Evolutionary conservation across 2,329 filamentous ascomycete species (phyloP).

Genomic region (Claviceps sorghi): DNA sequence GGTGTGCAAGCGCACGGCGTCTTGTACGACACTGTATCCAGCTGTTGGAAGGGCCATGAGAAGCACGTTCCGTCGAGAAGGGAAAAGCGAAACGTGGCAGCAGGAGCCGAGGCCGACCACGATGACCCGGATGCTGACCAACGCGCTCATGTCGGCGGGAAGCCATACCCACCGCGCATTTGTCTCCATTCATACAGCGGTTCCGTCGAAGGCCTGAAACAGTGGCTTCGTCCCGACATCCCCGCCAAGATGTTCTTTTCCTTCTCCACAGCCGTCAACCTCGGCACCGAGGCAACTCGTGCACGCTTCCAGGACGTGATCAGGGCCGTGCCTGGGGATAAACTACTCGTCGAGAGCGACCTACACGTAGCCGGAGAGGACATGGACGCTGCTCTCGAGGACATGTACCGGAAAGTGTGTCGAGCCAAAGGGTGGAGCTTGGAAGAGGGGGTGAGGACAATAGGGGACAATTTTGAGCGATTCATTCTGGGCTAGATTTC

Average conservation of each 20-base stretch:
- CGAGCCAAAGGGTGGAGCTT: constrained; percentile 63
- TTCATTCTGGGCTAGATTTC: constrained; percentile 51
- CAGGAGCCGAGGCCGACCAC: constrained; percentile 27
- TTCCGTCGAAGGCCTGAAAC: constrained; percentile 55
- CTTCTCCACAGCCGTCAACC: constrained; percentile 74
- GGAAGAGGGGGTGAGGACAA: constrained; percentile 49
- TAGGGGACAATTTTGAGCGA: constrained; percentile 61
- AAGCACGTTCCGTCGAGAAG: constrained; percentile 43
- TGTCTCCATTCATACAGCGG: constrained; percentile 93
- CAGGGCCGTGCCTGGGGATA: constrained; percentile 57
- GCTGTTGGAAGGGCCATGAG: constrained; percentile 59
- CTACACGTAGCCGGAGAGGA: constrained; percentile 64
- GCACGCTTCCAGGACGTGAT: constrained; percentile 49
- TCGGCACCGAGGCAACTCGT: constrained; percentile 35
- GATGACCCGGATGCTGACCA: constrained; percentile 20
- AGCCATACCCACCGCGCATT: constrained; percentile 70
- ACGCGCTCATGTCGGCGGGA: constrained; percentile 18
- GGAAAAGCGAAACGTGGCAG: constrained; percentile 36
- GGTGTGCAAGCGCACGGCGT: constrained; percentile 65
- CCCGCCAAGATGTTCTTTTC: constrained; percentile 75
- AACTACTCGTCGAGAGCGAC: constrained; percentile 80
- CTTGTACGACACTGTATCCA: constrained; percentile 48
- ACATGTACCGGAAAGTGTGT: constrained; percentile 64
- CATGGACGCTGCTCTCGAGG: constrained; percentile 67
- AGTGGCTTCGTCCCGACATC: constrained; percentile 59